Base-by-base conservation (phyloP, 2,329 filamentous ascomycete species). In the Curvularia lunata region DNA sequence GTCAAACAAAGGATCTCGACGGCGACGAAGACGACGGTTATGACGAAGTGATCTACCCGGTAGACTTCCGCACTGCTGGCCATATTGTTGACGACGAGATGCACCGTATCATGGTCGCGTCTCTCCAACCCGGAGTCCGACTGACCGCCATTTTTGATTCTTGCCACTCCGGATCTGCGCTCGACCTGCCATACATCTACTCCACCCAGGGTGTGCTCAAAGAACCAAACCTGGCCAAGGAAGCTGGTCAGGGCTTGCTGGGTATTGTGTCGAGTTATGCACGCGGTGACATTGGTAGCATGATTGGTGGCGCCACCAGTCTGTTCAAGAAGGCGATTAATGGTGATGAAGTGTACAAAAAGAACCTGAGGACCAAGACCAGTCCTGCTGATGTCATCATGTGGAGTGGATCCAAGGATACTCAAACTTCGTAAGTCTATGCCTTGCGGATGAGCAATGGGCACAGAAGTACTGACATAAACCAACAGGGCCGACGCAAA, bases 381-480 rank as follows among this genome's bases (percentile, higher is more conserved):
- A 95, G 90, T 53, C 89, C 93, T 1, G 95, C 95, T 40, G 95
- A 99, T 78, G 95, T 99, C 30, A 87, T 99, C 75, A 96, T 97
- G 91, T 97, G 93, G 90, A 96, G 91, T 60, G 95, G 95, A 56
- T 96, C 91, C 81, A 97, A 97, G 79, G 95, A 99, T 74, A 87
- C 89, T 61, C 95, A 98, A 79, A 99, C 95, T 66, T 93, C 90
- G 88, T 92, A 82, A 80, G 89, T 38, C 88, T 23, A 16, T 16
- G 23, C 42, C 49, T 18, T 28, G 5, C 7, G 12, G 7, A 10
- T 28, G 42, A 45, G 18, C 16, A 30, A 27, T 10, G 25, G 16
- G 19, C n/a, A 30, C 4, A 6, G 25, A 13, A 27, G 16, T 30
- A 28, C 42, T 45, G n/a, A 45, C n/a, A 1, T 5, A 9, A 45